Base-by-base conservation (phyloP, 2,329 filamentous ascomycete genomes). In the Colletotrichum horii region DNA sequence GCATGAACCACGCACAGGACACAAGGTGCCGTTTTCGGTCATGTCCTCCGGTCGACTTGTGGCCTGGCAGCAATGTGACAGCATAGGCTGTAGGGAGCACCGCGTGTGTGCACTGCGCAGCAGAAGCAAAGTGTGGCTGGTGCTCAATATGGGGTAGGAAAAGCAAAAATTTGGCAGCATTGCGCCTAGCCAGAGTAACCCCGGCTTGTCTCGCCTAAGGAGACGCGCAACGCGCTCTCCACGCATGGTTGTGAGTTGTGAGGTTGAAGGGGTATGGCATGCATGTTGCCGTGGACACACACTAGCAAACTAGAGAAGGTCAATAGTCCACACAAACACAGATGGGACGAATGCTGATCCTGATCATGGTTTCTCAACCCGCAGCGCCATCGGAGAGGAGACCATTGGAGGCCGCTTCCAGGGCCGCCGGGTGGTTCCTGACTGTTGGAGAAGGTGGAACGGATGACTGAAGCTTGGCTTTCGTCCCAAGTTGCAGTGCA, bases 161-260 rank as follows among this genome's bases (percentile, higher is more conserved):
- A 70, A 74, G 43, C 16, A 32, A 58, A 52, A 65, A 28, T 43
- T 34, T 48, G 55, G 52, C 34, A 72, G 22, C 28, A 34, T 24
- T 55, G 56, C 64, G 70, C 36, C 70, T 69, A 52, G 22, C 36
- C 30, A 38, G 56, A 38, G 15, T 30, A 38, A 32, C 15, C 36
- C 43, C 36, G 38, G 55, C n/a, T 55, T 32, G 67, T 55, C 72
- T 71, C 72, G 61, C 61, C 69, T 71, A 56, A 52, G 16, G 69
- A 74, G 68, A 75, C 69, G 72, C 66, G 71, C 71, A 74, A 74
- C 71, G 66, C 71, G 71, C 34, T 74, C 71, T 28, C 70, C 66
- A 74, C 66, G 60, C 60, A 70, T 58, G 24, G 26, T 60, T 65
- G 43, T 52, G 43, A 52, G 43, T 52, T 52, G 43, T 24, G 52